Evolutionary conservation across 1,284 basidiomycete genomes (phyloP), one percentile per base, ranked within the genome.

Genomic region (Leccinum cinnamomeum): DNA sequence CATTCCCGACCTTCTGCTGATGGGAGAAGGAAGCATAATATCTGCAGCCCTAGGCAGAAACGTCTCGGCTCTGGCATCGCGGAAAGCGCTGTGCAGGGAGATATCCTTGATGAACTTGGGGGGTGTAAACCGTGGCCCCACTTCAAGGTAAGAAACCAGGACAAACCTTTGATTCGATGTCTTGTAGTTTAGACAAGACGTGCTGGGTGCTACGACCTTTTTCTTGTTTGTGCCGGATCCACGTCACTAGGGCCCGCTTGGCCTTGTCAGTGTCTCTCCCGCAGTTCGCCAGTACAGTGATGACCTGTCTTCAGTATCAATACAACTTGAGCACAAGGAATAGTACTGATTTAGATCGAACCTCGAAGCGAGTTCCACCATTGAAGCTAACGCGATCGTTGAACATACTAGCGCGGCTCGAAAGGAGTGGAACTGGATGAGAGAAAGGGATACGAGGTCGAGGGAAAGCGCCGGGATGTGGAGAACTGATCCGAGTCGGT

Each of bases 221-320:
- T 3, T 23, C 44, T 58, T 74, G 73, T 30, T 74, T 74, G 39
- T 59, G 69, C 53, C 62, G 60, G 54, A 74, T 77, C 70, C 74
- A 74, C 0, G 63, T 75, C 3, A 77, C 72, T 2, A 74, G 57
- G 14, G 75, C 73, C 11, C 64, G 65, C 44, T 71, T 67, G 11
- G 73, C 73, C 44, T 14, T 72, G 46, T 65, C 65, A 5, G 65
- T 73, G 58, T 74, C 74, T 50, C 66, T 64, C 7, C 73, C 73
- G 44, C 73, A 74, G 18, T 77, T 74, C 1, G 73, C 73, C n/a
- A 74, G 64, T 37, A 74, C 74, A 8, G 74, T 11, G 56, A 77
- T 68, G 60, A 74, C 75, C 73, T 74, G 46, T 65, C 20, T 11
- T 23, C 35, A 20, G 54, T 7, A 16, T 66, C 20, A 62, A 35